phyloP scores from a whole-genome alignment of 805 yeast species.

The Yamadazyma nakazawae region DNA sequence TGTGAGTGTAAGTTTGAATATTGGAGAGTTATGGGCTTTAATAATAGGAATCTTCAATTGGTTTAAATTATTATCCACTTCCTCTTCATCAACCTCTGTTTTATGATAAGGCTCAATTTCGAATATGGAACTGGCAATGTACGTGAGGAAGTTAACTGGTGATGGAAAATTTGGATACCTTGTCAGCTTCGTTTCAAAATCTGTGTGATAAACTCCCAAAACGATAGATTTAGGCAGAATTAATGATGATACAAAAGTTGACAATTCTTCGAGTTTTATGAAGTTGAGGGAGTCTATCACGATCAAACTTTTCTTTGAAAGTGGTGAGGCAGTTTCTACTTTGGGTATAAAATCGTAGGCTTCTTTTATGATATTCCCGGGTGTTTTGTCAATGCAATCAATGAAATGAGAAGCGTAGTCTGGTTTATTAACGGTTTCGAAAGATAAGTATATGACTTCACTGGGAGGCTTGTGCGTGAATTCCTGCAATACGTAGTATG shows the following conservation, averaged over 20 bases:
- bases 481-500: conserved; percentile 54
- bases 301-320: conserved; percentile 12
- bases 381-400: conserved; percentile 32
- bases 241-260: conserved; percentile 48
- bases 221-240: conserved; percentile 31
- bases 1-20: conserved; percentile 49
- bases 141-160: conserved; percentile 50
- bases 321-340: neutral
- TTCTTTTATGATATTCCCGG: neutral
- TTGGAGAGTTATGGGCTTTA: conserved; percentile 42
- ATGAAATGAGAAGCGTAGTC: conserved; percentile 46
- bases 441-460: conserved; percentile 56
- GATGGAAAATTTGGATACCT: conserved; percentile 49
- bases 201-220: conserved; percentile 36
- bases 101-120: conserved; percentile 48
- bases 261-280: conserved; percentile 43
- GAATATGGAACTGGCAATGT: conserved; percentile 72
- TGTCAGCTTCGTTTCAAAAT: conserved; percentile 12
- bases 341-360: neutral
- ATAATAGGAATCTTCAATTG: conserved; percentile 46
- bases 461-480: conserved; percentile 41
- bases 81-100: conserved; percentile 44
- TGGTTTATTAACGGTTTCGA: conserved; percentile 60
- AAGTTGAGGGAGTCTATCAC: conserved; percentile 66
- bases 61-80: conserved; percentile 36